Conservation (phyloP, 2,329 filamentous ascomycete species). For the Helicocarpus griseus region DNA sequence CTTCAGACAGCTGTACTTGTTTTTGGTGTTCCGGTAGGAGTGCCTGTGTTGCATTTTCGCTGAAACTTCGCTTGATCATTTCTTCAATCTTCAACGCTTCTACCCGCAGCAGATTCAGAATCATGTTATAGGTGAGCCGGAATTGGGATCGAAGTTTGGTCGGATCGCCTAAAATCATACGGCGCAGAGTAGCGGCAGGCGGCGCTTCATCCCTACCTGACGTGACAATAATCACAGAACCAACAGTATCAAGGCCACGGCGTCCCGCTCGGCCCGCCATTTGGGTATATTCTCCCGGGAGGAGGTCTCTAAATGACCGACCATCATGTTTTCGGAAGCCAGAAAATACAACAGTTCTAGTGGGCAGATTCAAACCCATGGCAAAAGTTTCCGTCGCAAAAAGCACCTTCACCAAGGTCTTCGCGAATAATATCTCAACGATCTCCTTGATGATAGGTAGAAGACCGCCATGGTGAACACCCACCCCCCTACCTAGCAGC, state of each 20-base stretch:
- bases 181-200: constrained; percentile 67
- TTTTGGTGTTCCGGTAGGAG: constrained; percentile 92
- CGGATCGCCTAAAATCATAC: constrained; percentile 93
- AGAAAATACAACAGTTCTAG: constrained; percentile 92
- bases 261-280: constrained; percentile 95
- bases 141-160: constrained; percentile 95
- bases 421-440: constrained; percentile 92
- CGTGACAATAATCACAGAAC: constrained; percentile 85
- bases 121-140: constrained; percentile 98
- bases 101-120: constrained; percentile 85
- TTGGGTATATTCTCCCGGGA: constrained; percentile 95
- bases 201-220: constrained; percentile 78
- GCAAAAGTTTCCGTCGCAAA: constrained; percentile 98
- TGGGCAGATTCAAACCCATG: constrained; percentile 94
- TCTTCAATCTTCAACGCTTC: constrained; percentile 98
- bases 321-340: constrained; percentile 96
- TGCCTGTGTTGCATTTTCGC: constrained; percentile 93
- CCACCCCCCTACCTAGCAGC: constrained; percentile 76
- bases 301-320: constrained; percentile 76
- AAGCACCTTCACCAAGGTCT: constrained; percentile 88
- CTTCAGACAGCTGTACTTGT: constrained; percentile 83
- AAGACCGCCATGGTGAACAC: constrained; percentile 90
- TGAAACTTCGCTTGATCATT: constrained; percentile 99
- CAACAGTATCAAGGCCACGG: constrained; percentile 83
- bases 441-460: constrained; percentile 96